Conservation (phyloP, 768 basidiomycete species). For the Tubosaeta brunneosetosa region DNA sequence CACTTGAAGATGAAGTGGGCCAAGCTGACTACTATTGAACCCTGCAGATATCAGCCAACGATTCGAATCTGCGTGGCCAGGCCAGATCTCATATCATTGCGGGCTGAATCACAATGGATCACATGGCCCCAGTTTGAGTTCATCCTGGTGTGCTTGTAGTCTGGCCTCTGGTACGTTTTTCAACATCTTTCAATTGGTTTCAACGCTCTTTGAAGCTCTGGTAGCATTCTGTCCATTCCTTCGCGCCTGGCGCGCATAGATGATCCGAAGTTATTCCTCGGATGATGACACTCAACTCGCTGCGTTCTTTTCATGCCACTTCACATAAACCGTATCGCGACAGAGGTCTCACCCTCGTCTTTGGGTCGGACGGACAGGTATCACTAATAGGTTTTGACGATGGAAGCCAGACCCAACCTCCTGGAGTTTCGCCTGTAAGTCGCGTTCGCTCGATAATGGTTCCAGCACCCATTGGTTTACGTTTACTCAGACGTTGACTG, state of each 20-base stretch:
- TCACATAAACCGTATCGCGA: slow-evolving; percentile 10
- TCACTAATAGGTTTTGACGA: slow-evolving; percentile 21
- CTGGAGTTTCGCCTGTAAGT: slow-evolving; percentile 4
- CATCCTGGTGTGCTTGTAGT: background rate
- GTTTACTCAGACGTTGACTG: slow-evolving; percentile 7
- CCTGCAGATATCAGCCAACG: too few species aligned
- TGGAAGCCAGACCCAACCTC: slow-evolving; percentile 2
- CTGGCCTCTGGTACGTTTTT: slow-evolving; percentile 3
- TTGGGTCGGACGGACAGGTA: slow-evolving; percentile 26
- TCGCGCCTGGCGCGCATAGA: slow-evolving; percentile 30
- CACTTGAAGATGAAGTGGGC: too few species aligned
- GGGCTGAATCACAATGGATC: slow-evolving; percentile 12
- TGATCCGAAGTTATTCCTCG: slow-evolving; percentile 13
- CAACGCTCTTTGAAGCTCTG: slow-evolving; percentile 11
- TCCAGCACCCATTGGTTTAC: background rate
- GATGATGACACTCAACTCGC: slow-evolving; percentile 19
- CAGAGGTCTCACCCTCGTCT: slow-evolving; percentile 22
- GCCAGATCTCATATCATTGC: background rate
- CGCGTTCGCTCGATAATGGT: background rate
- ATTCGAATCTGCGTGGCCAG: too few species aligned
- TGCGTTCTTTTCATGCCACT: slow-evolving; percentile 6
- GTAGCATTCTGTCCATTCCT: slow-evolving; percentile 7
- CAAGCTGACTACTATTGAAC: too few species aligned
- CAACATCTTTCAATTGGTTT: background rate
- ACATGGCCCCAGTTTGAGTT: background rate